These are phyloP conservation scores for Nitzschia palea DNA, from an alignment of 108 stramenopile genomes.

Conservation along the genomic window DNA sequence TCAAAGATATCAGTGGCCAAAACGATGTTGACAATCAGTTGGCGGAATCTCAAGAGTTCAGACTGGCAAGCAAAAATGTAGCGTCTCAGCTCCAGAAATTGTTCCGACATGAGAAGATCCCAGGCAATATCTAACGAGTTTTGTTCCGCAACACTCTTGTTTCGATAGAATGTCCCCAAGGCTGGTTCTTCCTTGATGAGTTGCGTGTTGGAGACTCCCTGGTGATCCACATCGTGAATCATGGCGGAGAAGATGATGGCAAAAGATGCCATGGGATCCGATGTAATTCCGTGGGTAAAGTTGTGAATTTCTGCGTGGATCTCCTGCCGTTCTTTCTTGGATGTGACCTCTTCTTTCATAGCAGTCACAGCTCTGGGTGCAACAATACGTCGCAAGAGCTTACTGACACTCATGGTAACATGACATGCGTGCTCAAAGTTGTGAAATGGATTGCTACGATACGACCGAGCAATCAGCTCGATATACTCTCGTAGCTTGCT, in stretches of 20 bases:
- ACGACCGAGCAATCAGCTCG: conserved; percentile 26
- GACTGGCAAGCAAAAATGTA: conserved; percentile 17
- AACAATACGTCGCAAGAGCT: conserved; percentile 1
- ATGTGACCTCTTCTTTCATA: not conserved
- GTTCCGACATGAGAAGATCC: conserved; percentile 25
- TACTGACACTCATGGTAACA: conserved; percentile 10
- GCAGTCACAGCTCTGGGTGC: not conserved
- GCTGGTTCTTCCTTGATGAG: not conserved
- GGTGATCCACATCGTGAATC: conserved; percentile 33
- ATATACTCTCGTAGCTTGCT: conserved; percentile 21
- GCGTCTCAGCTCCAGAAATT: conserved; percentile 9
- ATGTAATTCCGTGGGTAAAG: not conserved
- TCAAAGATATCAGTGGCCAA: conserved; percentile 14
- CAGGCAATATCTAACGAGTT: conserved; percentile 22
- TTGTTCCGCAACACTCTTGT: conserved; percentile 21
- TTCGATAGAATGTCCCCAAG: conserved; percentile 8
- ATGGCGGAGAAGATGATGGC: conserved; percentile 15
- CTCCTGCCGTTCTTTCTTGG: no score
- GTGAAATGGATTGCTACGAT: conserved; percentile 47
- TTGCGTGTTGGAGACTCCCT: conserved; percentile 15
- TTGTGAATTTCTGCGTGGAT: no score
- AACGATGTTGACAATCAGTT: conserved; percentile 6
- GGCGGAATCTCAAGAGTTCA: conserved; percentile 12
- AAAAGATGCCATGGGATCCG: conserved; percentile 1
- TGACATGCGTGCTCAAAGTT: conserved; percentile 33